phyloP scores from a whole-genome alignment of 2,329 filamentous ascomycete species.

The Xylaria sp. region DNA sequence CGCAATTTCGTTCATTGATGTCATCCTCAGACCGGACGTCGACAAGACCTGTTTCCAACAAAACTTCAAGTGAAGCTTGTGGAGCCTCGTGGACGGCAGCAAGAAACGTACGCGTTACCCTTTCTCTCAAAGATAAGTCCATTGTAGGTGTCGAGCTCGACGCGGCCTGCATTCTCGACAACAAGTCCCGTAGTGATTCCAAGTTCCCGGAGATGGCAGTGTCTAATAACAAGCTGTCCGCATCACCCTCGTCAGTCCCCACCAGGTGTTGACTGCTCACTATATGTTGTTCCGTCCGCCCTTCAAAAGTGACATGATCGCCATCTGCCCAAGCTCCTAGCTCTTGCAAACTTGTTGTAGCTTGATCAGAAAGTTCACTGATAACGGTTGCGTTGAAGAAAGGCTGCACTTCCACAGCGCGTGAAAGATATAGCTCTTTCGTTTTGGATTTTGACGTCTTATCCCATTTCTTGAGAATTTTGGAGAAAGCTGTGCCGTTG shows the following conservation, averaged over 20 bases:
- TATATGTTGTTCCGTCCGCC: conserved; percentile 69
- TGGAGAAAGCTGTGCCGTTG: conserved; percentile 97
- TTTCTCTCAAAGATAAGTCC: conserved; percentile 71
- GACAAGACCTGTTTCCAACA: conserved; percentile 84
- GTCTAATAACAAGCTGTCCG: conserved; percentile 88
- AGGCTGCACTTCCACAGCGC: conserved; percentile 95
- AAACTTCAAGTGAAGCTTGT: conserved; percentile 76
- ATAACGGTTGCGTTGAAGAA: conserved; percentile 99
- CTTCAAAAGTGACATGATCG: conserved; percentile 86
- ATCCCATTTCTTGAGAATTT: conserved; percentile 99
- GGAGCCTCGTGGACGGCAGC: conserved; percentile 89
- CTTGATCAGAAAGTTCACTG: conserved; percentile 94
- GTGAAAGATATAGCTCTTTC: conserved; percentile 95
- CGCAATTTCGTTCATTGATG: conserved; percentile 95
- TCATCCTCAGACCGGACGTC: conserved; percentile 95
- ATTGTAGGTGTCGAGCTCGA: conserved; percentile 60
- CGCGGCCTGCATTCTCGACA: conserved; percentile 74
- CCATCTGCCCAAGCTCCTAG: conserved; percentile 97
- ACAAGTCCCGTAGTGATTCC: conserved; percentile 80
- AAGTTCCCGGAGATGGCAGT: conserved; percentile 86
- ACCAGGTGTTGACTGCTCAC: conserved; percentile 73
- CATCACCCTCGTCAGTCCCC: conserved; percentile 87
- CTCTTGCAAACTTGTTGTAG: conserved; percentile 94
- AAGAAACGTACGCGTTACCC: conserved; percentile 89
- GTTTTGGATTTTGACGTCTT: conserved; percentile 99